Conservation (phyloP, 305 asterid species). For the Rubia tinctorum region DNA sequence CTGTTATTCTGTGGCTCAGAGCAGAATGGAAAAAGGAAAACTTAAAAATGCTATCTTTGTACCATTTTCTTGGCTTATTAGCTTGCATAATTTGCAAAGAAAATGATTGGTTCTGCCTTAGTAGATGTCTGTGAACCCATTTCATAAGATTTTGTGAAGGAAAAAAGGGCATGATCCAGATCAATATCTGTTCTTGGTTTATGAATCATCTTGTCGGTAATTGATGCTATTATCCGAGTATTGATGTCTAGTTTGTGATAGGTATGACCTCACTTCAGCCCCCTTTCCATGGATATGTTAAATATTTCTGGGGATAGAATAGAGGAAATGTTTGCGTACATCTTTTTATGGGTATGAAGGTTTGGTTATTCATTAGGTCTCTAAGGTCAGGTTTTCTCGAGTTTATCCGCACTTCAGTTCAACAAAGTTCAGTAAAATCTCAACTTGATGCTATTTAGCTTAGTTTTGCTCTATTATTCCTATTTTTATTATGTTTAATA, state of each 20-base stretch:
- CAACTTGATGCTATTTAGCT: too few relatives aligned
- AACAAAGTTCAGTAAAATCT: too few relatives aligned
- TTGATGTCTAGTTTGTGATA: background rate
- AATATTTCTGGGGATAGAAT: too few relatives aligned
- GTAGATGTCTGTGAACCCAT: background rate
- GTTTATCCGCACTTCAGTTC: too few relatives aligned
- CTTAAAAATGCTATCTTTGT: background rate
- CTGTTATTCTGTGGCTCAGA: background rate
- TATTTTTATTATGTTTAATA: too few relatives aligned
- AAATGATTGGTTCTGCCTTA: background rate
- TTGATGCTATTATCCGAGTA: background rate
- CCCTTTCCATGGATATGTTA: background rate
- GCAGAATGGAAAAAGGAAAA: background rate
- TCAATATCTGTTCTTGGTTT: background rate
- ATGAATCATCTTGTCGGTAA: background rate
- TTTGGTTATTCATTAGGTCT: too few relatives aligned
- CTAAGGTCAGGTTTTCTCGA: too few relatives aligned
- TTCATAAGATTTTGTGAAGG: background rate
- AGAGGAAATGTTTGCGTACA: too few relatives aligned
- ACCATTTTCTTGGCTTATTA: background rate
- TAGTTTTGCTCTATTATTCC: too few relatives aligned
- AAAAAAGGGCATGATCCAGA: background rate
- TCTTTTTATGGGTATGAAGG: too few relatives aligned
- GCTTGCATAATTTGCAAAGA: background rate
- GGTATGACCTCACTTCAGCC: background rate